Conservation (phyloP, 176 grass and related monocot species). For the Lolium perenne region DNA sequence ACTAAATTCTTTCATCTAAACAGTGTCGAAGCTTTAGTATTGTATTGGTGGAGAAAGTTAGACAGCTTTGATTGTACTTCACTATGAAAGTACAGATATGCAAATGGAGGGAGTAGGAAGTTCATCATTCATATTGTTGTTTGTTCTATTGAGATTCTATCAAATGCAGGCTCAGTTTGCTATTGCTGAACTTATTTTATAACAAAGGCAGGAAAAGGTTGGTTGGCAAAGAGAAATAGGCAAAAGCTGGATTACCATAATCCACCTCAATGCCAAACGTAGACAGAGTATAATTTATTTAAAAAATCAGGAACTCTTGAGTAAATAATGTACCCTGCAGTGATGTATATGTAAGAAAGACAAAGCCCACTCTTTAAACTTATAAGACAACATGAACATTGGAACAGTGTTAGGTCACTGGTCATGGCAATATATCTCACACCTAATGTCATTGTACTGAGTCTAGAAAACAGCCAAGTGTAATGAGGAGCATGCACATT, state of each 20-base stretch:
- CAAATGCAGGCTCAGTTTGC: not conserved
- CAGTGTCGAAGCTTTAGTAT: not conserved
- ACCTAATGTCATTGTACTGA: not conserved
- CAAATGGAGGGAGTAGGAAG: constrained; percentile 3
- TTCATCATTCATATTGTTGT: constrained; percentile 18
- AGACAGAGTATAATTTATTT: not conserved
- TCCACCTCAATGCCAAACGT: not conserved
- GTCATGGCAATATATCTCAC: not conserved
- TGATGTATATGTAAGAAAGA: not conserved
- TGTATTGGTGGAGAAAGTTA: not conserved
- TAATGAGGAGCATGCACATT: constrained; percentile 11
- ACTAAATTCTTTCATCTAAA: constrained; percentile 1
- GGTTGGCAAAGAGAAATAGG: not conserved
- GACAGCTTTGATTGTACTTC: not conserved
- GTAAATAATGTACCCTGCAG: not conserved
- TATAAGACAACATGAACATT: constrained; percentile 9
- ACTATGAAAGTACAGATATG: not conserved
- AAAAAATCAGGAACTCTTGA: constrained; percentile 1
- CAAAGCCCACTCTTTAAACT: not conserved
- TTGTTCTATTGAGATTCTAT: not conserved
- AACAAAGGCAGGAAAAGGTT: not conserved
- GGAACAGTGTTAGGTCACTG: not conserved
- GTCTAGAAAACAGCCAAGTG: not conserved
- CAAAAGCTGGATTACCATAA: not conserved
- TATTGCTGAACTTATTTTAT: not conserved